Conservation (phyloP, 192 early-diverging fungal genomes). For the Mortierella hygrophila region DNA sequence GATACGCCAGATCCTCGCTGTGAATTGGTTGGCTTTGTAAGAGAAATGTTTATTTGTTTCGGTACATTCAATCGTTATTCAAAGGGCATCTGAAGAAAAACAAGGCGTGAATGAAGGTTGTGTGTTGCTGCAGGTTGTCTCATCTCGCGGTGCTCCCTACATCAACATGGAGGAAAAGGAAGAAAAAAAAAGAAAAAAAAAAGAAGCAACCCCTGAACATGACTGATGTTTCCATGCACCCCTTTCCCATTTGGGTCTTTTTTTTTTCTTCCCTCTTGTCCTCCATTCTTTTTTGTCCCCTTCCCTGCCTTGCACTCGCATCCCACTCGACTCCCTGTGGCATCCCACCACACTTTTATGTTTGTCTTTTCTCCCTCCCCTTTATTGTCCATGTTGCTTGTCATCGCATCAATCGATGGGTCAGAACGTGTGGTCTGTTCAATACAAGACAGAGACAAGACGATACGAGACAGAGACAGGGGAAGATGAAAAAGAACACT, state of each 20-base stretch:
- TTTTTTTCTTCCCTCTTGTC: background rate
- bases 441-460: too few species aligned
- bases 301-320: background rate
- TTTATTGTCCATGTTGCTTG: background rate
- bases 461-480: background rate
- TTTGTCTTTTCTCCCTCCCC: background rate
- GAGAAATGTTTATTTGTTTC: background rate
- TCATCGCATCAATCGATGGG: background rate
- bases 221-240: conserved; percentile 4
- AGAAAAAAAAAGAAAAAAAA: background rate
- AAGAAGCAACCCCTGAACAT: background rate
- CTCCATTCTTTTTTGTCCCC: background rate
- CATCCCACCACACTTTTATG: background rate
- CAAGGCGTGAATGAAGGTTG: background rate
- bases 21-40: background rate
- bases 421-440: background rate
- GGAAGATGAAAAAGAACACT: background rate
- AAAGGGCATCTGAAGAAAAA: background rate
- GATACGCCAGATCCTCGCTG: background rate
- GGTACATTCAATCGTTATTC: background rate
- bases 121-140: conserved; percentile 1
- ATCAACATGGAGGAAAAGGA: background rate
- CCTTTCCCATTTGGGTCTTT: background rate
- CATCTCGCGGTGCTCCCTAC: background rate
- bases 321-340: background rate